Evolutionary conservation across 768 basidiomycete species (phyloP).

Genomic region (Mycena galopus): DNA sequence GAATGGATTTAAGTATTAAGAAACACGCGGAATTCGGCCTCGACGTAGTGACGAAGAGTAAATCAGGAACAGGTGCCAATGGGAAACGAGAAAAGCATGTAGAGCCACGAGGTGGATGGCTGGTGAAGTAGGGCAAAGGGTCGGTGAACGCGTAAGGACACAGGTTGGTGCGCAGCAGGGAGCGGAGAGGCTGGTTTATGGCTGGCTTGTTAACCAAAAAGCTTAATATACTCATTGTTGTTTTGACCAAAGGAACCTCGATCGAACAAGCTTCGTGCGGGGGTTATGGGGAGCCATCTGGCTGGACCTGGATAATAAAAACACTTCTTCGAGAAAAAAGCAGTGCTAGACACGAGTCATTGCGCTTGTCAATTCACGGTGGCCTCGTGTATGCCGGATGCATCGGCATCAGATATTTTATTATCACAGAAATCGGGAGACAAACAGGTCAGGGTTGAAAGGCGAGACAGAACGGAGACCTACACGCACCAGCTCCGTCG

Average conservation of each 20-base stretch:
- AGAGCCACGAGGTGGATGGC: conserved; percentile 66
- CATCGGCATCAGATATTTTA: conserved; percentile 27
- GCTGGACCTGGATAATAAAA: conserved; percentile 35
- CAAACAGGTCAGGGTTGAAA: conserved; percentile 34
- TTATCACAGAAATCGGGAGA: conserved; percentile 25
- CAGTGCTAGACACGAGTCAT: conserved; percentile 37
- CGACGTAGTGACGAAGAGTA: conserved; percentile 49
- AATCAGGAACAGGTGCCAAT: conserved; percentile 54
- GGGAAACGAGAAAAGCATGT: conserved; percentile 64
- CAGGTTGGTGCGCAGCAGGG: conserved; percentile 40
- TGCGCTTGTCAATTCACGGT: conserved; percentile 39
- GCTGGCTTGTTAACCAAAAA: conserved; percentile 49
- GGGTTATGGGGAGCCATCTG: conserved; percentile 27
- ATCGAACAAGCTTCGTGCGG: conserved; percentile 31
- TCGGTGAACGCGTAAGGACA: conserved; percentile 50
- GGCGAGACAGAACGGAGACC: conserved; percentile 7
- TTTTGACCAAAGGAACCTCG: conserved; percentile 38
- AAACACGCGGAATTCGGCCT: conserved; percentile 49
- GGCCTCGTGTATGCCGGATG: conserved; percentile 36
- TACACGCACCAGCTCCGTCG: conserved; percentile 15
- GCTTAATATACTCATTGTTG: conserved; percentile 58
- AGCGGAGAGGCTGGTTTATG: conserved; percentile 41
- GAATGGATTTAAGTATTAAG: conserved; percentile 60
- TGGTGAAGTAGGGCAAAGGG: conserved; percentile 51
- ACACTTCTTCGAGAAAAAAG: conserved; percentile 20